phyloP scores from a whole-genome alignment of 108 stramenopile genomes.

The Nitzschia sp. region DNA sequence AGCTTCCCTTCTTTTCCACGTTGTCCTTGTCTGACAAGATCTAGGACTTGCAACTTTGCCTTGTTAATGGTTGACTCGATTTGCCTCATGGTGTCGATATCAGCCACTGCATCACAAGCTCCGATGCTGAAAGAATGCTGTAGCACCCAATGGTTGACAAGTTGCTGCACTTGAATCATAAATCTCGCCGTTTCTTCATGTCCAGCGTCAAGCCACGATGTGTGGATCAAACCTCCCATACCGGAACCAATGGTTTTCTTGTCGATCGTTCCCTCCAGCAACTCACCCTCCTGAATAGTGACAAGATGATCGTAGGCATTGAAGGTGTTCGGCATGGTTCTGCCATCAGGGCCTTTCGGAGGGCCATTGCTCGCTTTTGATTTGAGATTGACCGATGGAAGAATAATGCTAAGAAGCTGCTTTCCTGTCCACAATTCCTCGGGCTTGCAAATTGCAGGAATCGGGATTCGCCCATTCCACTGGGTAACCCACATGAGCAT shows the following conservation, averaged over 20 bases:
- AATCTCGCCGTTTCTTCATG: slow-evolving; percentile 92
- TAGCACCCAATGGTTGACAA: slow-evolving; percentile 95
- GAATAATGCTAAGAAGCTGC: slow-evolving; percentile 89
- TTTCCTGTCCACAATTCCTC: slow-evolving; percentile 99
- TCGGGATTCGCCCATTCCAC: slow-evolving; percentile 94
- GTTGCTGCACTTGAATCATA: slow-evolving; percentile 97
- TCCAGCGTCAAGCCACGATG: slow-evolving; percentile 94
- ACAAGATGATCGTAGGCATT: slow-evolving; percentile 91
- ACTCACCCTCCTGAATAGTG: slow-evolving; percentile 90
- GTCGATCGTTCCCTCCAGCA: slow-evolving; percentile 95
- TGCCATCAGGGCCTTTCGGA: slow-evolving; percentile 55
- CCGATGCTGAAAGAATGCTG: slow-evolving; percentile 96
- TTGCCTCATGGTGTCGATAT: slow-evolving; percentile 91
- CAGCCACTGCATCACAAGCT: slow-evolving; percentile 97
- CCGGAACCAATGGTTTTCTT: slow-evolving; percentile 96
- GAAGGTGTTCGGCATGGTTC: slow-evolving; percentile 75
- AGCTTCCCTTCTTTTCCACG: slow-evolving; percentile 78
- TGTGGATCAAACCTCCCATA: slow-evolving; percentile 97
- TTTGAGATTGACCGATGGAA: slow-evolving; percentile 93
- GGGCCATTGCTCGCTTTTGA: slow-evolving; percentile 87
- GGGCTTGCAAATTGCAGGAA: slow-evolving; percentile 95
- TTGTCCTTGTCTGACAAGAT: slow-evolving; percentile 96
- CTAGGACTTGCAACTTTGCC: slow-evolving; percentile 93
- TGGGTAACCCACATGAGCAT: slow-evolving; percentile 94
- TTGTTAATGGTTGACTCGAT: slow-evolving; percentile 96